Evolutionary conservation across 257 asterid species (phyloP).

Genomic region (Rhazya stricta): DNA sequence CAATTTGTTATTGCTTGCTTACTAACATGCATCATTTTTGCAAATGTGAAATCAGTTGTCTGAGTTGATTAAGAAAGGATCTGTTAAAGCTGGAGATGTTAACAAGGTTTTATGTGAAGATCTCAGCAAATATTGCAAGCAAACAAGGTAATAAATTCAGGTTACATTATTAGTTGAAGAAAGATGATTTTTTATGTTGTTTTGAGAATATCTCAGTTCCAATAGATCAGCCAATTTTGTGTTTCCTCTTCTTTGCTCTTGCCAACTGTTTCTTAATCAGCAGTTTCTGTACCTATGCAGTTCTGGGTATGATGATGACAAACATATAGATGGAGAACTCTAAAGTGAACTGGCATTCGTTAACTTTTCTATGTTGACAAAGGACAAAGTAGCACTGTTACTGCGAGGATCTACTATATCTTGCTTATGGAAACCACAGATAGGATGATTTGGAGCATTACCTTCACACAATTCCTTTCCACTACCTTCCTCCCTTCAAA

Average conservation of each 20-base stretch:
- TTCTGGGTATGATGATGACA: not conserved
- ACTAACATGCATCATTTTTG: not conserved
- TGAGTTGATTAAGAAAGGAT: slow-evolving; percentile 71
- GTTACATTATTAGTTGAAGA: slow-evolving; percentile 1
- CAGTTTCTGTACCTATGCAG: slow-evolving; percentile 13
- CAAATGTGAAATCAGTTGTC: slow-evolving; percentile 47
- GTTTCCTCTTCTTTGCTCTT: not conserved
- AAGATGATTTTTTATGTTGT: not conserved
- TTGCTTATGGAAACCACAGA: not conserved
- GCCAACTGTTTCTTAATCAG: not conserved
- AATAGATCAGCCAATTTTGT: not conserved
- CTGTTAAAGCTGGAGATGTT: slow-evolving; percentile 62
- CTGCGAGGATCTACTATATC: not conserved
- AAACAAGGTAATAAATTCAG: slow-evolving; percentile 43
- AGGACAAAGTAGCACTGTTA: not conserved
- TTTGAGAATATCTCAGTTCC: not conserved
- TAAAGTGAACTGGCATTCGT: not conserved
- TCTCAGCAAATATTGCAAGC: slow-evolving; percentile 55
- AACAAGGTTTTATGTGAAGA: slow-evolving; percentile 76
- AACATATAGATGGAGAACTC: slow-evolving; percentile 14
- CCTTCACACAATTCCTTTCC: not conserved
- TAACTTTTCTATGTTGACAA: not conserved
- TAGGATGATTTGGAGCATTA: slow-evolving; percentile 1
- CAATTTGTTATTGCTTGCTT: not conserved
- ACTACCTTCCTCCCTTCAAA: not conserved